Evolutionary conservation across 2,329 filamentous ascomycete species (phyloP).

Genomic region (Kalmusia sp.): DNA sequence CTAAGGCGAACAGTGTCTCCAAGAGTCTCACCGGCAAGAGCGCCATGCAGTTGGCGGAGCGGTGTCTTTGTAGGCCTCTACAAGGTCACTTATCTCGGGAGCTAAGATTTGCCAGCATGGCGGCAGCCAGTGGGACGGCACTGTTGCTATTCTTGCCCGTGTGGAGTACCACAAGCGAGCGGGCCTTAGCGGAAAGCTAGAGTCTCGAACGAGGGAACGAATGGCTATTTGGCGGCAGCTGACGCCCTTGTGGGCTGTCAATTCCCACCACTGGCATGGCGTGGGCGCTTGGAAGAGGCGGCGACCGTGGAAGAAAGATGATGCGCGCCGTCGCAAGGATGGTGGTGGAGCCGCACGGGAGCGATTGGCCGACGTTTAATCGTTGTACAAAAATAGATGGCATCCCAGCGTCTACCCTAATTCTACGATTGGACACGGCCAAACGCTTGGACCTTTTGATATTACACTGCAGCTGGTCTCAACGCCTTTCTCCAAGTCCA

Average conservation of each 20-base stretch:
- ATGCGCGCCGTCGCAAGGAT: conserved; percentile 28
- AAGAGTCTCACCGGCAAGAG: conserved; percentile 28
- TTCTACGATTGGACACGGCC: conserved; percentile 10
- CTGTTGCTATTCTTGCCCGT: conserved; percentile 36
- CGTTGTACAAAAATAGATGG: conserved; percentile 12
- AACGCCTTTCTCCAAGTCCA: background rate
- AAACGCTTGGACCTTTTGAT: conserved; percentile 2
- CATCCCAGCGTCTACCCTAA: conserved; percentile 17
- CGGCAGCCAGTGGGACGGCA: conserved; percentile 32
- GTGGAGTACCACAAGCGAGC: conserved; percentile 20
- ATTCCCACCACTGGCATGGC: conserved; percentile 22
- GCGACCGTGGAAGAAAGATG: conserved; percentile 27
- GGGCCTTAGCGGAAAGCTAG: conserved; percentile 28
- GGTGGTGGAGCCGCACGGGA: background rate
- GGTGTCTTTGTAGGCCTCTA: conserved; percentile 44
- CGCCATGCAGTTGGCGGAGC: conserved; percentile 26
- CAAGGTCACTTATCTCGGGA: conserved; percentile 21
- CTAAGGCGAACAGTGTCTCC: conserved; percentile 25
- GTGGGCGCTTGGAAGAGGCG: conserved; percentile 36
- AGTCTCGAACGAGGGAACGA: conserved; percentile 28
- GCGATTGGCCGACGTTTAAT: conserved; percentile 29
- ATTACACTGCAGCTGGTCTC: conserved; percentile 8
- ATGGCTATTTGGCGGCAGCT: conserved; percentile 37
- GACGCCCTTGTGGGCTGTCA: conserved; percentile 26
- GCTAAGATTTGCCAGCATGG: conserved; percentile 32